Evolutionary conservation across 176 grass and related monocot species (phyloP), one percentile per base, ranked within the genome.

Genomic region (Dendrocalamus sinicus): DNA sequence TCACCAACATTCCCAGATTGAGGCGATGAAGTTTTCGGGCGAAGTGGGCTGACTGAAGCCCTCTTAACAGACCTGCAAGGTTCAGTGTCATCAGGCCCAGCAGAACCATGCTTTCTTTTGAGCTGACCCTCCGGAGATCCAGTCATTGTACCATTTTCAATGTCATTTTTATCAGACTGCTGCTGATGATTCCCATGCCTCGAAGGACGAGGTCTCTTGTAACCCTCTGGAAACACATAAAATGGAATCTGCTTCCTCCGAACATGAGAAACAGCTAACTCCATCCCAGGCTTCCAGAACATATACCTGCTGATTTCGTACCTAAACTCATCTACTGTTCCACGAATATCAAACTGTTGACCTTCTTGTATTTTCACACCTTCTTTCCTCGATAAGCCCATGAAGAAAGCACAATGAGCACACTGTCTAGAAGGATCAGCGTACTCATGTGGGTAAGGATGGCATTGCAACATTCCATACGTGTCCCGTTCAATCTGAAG

Each of bases 331-430:
- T 99, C 97, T 48, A 99, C 97, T 10, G 97, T 99, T 53, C 86
- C 88, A 76, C 97, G 97, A 68, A 99, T 99, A 92, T 99, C 97
- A 74, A 99, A 99, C 62, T 94, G 93, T 81, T 99, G 97, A 24
- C 97, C 97, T 89, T 95, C 96, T 70, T 94, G 90, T 92, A 94
- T 89, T 79, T 90, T 88, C 23, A 94, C 96, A 23, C 93, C 93
- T 88, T 96, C 90, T 83, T 99, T 99, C 76, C 97, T 87, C 77
- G 90, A 87, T 84, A 99, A 89, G 17, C 97, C 97, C 97, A 99
- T 99, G 78, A 96, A 99, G 75, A 96, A 96, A 48, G 97, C 97
- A 87, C 97, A 94, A 83, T 99, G 97, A 24, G 97, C 81, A 84
- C 94, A 90, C 12, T 89, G 90, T 64, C 90, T 96, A 26, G 88